phyloP scores from a whole-genome alignment of 176 grass and related monocot genomes.

The Cenchrus fungigraminus region DNA sequence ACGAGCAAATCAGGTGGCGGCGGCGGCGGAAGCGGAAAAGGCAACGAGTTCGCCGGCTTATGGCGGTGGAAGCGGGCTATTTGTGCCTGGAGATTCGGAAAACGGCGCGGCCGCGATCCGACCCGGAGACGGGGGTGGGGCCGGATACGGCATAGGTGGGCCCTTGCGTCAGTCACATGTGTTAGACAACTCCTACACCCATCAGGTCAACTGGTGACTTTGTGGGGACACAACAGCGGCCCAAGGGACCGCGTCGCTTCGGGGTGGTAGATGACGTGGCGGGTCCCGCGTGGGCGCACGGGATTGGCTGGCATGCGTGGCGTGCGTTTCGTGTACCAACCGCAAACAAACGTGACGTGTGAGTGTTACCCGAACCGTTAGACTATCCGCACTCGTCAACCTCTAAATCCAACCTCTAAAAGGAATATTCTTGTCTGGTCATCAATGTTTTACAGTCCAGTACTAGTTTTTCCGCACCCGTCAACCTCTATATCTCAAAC shows the following conservation, averaged over 20 bases:
- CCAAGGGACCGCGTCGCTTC: background rate
- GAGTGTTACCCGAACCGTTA: background rate
- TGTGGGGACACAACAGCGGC: background rate
- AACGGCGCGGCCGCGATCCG: background rate
- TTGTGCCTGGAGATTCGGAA: constrained; percentile 27
- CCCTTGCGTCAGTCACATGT: background rate
- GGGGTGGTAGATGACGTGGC: constrained; percentile 2
- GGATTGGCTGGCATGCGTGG: constrained; percentile 38
- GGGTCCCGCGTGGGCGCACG: background rate
- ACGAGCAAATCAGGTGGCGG: background rate
- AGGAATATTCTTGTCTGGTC: too few species aligned
- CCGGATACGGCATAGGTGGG: background rate
- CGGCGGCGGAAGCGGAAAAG: background rate
- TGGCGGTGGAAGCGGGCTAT: background rate
- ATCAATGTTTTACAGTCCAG: too few species aligned
- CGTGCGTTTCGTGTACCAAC: constrained; percentile 12
- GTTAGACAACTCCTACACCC: background rate
- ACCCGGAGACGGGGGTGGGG: too few species aligned
- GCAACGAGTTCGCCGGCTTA: background rate
- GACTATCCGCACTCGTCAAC: too few species aligned
- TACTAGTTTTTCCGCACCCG: too few species aligned
- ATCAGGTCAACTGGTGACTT: background rate
- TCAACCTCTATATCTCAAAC: too few species aligned
- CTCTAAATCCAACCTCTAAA: too few species aligned
- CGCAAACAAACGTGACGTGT: constrained; percentile 1